phyloP scores from a whole-genome alignment of 805 yeast genomes.

The Millerago galiae region DNA sequence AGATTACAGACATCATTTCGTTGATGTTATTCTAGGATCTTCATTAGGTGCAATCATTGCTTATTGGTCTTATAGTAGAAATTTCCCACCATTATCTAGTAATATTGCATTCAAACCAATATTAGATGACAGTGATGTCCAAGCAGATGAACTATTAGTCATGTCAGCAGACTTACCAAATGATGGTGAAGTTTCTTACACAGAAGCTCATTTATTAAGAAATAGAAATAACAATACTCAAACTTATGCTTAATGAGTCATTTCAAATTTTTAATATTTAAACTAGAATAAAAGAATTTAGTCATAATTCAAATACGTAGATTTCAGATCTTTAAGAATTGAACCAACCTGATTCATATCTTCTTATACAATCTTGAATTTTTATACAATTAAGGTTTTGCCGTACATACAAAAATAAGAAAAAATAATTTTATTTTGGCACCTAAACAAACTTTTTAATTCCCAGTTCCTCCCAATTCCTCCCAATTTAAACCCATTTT shows the following conservation, averaged over 20 bases:
- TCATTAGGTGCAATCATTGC: slow-evolving; percentile 59
- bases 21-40: slow-evolving; percentile 75
- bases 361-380: too few species aligned
- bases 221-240: background rate
- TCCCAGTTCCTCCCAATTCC: too few species aligned
- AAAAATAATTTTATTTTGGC: too few species aligned
- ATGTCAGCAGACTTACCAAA: slow-evolving; percentile 6
- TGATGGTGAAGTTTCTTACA: slow-evolving; percentile 7
- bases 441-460: too few species aligned
- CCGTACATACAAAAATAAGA: too few species aligned
- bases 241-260: background rate
- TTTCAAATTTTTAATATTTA: background rate
- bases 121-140: slow-evolving; percentile 35
- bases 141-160: slow-evolving; percentile 20
- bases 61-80: slow-evolving; percentile 32
- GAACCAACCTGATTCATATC: too few species aligned
- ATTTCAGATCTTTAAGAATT: too few species aligned
- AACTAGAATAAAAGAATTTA: too few species aligned
- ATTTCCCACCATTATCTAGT: slow-evolving; percentile 32
- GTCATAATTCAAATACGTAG: too few species aligned
- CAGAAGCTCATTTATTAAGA: slow-evolving; percentile 12
- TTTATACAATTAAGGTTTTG: too few species aligned
- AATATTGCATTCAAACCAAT: slow-evolving; percentile 33
- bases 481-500: too few species aligned
- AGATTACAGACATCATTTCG: slow-evolving; percentile 90